These are phyloP conservation scores for Fagopyrum esculentum DNA, from an alignment of 148 eudicot genomes.

Conservation along the genomic window DNA sequence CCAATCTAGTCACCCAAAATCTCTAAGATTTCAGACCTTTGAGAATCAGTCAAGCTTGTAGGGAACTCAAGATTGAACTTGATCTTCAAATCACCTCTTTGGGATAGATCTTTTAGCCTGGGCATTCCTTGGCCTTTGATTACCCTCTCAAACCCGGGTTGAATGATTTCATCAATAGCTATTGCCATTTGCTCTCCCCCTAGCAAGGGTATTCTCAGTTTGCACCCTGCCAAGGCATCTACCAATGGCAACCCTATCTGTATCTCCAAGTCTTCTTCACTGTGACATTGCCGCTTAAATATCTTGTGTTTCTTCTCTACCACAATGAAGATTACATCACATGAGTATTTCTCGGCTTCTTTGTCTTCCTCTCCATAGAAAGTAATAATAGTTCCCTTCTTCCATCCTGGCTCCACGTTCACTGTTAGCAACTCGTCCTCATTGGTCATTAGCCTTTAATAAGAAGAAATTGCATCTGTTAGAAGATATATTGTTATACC, in stretches of 20 bases:
- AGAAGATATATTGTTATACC: not conserved
- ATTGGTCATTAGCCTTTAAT: not conserved
- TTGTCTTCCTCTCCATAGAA: constrained; percentile 1
- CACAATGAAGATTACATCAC: constrained; percentile 11
- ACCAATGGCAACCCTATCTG: constrained; percentile 6
- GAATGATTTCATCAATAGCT: not conserved
- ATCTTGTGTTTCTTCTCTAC: not conserved
- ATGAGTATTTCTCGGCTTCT: constrained; percentile 6
- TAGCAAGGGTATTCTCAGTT: constrained; percentile 6
- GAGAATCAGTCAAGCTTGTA: constrained; percentile 13
- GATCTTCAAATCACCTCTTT: constrained; percentile 14
- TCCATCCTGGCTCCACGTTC: constrained; percentile 15
- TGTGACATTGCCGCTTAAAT: not conserved
- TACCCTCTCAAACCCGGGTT: constrained; percentile 13
- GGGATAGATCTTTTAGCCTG: not conserved
- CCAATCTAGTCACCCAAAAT: constrained; percentile 2
- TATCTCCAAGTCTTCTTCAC: constrained; percentile 13
- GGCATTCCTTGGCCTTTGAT: constrained; percentile 17
- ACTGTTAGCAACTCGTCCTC: constrained; percentile 16
- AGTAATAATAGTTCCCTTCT: constrained; percentile 6
- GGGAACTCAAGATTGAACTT: constrained; percentile 14
- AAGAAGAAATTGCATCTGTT: not conserved
- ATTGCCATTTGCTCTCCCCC: constrained; percentile 1
- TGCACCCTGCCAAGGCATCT: constrained; percentile 10
- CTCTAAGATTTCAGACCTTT: constrained; percentile 6